Evolutionary conservation across 108 stramenopile genomes (phyloP).

Genomic region (Discostella stelligeroides): DNA sequence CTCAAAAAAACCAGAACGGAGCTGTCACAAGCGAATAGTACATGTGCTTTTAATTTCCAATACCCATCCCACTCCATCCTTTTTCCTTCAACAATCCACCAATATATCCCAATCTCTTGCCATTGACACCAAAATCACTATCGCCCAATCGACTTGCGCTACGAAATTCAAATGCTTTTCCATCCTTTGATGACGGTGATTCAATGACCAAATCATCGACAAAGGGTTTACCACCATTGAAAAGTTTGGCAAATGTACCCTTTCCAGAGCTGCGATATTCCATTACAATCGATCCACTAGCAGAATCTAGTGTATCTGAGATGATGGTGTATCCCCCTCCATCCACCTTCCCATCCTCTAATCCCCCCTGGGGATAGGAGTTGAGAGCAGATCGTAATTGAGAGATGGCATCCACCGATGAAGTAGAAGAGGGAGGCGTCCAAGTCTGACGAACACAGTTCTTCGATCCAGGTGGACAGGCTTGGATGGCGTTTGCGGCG

Average conservation of each 20-base stretch:
- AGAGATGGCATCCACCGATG: slow-evolving; percentile 49
- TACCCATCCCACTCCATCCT: slow-evolving; percentile 52
- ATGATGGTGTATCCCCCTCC: slow-evolving; percentile 75
- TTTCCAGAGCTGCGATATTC: slow-evolving; percentile 78
- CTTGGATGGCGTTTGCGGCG: slow-evolving; percentile 63
- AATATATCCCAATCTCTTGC: slow-evolving; percentile 62
- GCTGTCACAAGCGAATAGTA: too few species aligned
- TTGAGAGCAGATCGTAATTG: slow-evolving; percentile 55
- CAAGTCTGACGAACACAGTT: slow-evolving; percentile 83
- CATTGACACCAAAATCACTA: slow-evolving; percentile 86
- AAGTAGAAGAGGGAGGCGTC: slow-evolving; percentile 66
- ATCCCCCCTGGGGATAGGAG: slow-evolving; percentile 72
- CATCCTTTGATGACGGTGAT: too few species aligned
- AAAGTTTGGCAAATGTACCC: slow-evolving; percentile 80
- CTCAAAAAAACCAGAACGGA: too few species aligned
- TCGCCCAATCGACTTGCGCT: slow-evolving; percentile 78
- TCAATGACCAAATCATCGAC: slow-evolving; percentile 80
- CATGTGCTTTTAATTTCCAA: slow-evolving; percentile 22
- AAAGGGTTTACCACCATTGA: slow-evolving; percentile 89
- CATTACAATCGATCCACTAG: slow-evolving; percentile 48
- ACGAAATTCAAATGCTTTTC: slow-evolving; percentile 54
- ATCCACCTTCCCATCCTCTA: slow-evolving; percentile 64
- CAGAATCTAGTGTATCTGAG: slow-evolving; percentile 49
- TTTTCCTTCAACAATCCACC: slow-evolving; percentile 45
- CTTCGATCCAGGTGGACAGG: slow-evolving; percentile 65